Conservation (phyloP, 176 grass and related monocot species). For the Musa troglodytarum region DNA sequence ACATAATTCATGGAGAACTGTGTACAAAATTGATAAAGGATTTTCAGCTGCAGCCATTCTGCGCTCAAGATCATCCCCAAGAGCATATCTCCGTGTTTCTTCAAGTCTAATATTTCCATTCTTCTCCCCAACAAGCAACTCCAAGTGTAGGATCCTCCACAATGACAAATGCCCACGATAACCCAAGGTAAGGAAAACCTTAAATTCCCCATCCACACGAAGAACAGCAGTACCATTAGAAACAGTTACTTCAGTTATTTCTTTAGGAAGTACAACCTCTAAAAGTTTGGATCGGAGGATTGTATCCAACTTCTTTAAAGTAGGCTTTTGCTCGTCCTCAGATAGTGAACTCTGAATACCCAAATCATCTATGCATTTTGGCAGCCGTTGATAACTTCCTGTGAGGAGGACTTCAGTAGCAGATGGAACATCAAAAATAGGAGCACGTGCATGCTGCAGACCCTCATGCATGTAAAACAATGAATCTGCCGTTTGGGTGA, state of each 20-base stretch:
- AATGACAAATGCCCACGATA: slow-evolving; percentile 74
- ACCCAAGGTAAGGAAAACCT: slow-evolving; percentile 80
- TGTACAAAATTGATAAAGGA: slow-evolving; percentile 63
- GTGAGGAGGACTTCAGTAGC: slow-evolving; percentile 87
- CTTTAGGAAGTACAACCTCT: slow-evolving; percentile 53
- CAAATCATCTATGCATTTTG: slow-evolving; percentile 82
- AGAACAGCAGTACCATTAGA: slow-evolving; percentile 68
- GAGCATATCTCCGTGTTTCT: slow-evolving; percentile 60
- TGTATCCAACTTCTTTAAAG: slow-evolving; percentile 71
- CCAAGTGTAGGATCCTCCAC: slow-evolving; percentile 88
- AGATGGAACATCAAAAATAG: slow-evolving; percentile 92
- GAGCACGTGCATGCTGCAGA: slow-evolving; percentile 69
- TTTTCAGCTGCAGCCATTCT: slow-evolving; percentile 80
- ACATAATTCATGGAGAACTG: slow-evolving; percentile 81
- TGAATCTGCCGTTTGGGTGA: slow-evolving; percentile 90
- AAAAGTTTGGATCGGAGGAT: slow-evolving; percentile 77
- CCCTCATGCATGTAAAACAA: slow-evolving; percentile 77
- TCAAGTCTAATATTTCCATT: slow-evolving; percentile 63
- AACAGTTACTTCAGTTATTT: slow-evolving; percentile 61
- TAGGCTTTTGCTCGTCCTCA: slow-evolving; percentile 60
- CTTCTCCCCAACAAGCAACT: slow-evolving; percentile 93
- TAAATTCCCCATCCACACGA: slow-evolving; percentile 78
- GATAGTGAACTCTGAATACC: slow-evolving; percentile 58
- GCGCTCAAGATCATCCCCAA: slow-evolving; percentile 97
- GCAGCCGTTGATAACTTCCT: slow-evolving; percentile 60